Evolutionary conservation across 495 filamentous ascomycete species (phyloP).

Genomic region (Aspergillus ellipticus): DNA sequence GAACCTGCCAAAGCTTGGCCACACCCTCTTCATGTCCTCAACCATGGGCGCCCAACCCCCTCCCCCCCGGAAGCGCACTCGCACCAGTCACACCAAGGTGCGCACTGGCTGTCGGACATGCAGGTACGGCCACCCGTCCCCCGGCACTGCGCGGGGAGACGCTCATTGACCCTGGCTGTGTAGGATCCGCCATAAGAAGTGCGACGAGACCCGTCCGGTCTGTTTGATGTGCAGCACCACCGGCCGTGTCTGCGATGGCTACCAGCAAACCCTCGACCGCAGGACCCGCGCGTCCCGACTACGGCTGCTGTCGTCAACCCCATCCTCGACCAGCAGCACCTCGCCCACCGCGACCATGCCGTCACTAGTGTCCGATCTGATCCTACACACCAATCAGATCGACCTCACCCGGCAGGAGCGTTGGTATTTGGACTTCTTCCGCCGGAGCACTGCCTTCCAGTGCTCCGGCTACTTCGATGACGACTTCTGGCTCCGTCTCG

Average conservation of each 20-base stretch:
- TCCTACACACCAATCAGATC: conserved; percentile 6
- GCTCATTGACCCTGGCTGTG: not conserved
- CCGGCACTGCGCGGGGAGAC: not conserved
- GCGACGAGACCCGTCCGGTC: not conserved
- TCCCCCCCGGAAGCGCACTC: not conserved
- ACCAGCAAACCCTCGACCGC: not conserved
- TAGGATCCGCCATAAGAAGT: not conserved
- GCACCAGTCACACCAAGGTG: not conserved
- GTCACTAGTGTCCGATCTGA: not conserved
- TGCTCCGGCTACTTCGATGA: conserved; percentile 41
- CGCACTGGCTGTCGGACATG: not conserved
- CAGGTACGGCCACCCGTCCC: not conserved
- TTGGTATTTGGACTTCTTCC: conserved; percentile 18
- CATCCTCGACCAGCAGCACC: not conserved
- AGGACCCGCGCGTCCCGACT: not conserved
- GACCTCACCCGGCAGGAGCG: conserved; percentile 15
- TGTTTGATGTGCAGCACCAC: not conserved
- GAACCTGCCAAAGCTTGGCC: not conserved
- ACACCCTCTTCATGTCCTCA: not conserved
- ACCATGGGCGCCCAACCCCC: not conserved
- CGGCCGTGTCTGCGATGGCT: not conserved
- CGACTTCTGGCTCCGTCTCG: conserved; percentile 50
- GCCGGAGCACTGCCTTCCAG: conserved; percentile 30
- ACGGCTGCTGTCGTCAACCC: not conserved
- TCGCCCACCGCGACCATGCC: not conserved